Conservation (phyloP, 2,329 filamentous ascomycete genomes). For the Aspergillus pseudoglaucus region DNA sequence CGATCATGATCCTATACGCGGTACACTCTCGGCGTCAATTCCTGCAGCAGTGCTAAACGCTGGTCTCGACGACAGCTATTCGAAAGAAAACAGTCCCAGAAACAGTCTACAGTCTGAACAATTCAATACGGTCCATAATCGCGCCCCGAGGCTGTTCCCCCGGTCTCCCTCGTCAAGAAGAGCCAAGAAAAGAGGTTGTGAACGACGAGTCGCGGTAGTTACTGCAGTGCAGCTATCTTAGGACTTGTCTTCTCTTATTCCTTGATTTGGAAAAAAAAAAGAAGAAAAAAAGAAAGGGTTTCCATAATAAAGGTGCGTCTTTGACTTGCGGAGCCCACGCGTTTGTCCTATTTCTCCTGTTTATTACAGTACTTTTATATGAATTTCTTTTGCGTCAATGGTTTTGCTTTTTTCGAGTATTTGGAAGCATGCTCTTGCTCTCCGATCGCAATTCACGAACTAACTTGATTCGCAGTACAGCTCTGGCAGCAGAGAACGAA, state of each 20-base stretch:
- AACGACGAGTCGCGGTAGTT: neutral
- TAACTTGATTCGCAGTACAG: constrained; percentile 6
- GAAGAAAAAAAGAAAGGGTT: constrained; percentile 3
- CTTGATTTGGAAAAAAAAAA: constrained; percentile 5
- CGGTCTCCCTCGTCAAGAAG: neutral
- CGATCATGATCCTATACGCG: constrained; percentile 19
- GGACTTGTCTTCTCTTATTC: constrained; percentile 9
- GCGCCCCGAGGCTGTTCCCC: constrained; percentile 1
- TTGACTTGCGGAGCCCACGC: neutral
- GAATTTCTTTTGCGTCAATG: constrained; percentile 6
- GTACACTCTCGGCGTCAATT: constrained; percentile 15
- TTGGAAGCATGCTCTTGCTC: constrained; percentile 8
- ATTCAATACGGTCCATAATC: neutral
- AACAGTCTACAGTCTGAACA: neutral
- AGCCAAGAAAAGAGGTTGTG: too few species aligned
- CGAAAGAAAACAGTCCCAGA: neutral
- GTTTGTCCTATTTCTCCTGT: neutral
- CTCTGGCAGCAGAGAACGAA: constrained; percentile 1
- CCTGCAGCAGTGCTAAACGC: constrained; percentile 15
- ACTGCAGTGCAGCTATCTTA: constrained; percentile 27
- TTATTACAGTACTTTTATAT: too few species aligned
- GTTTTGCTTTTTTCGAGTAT: constrained; percentile 10
- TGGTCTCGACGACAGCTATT: constrained; percentile 1
- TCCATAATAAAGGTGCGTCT: too few species aligned
- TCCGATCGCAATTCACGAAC: constrained; percentile 6